Conservation (phyloP, 768 basidiomycete species). For the Tulasnella sp. region DNA sequence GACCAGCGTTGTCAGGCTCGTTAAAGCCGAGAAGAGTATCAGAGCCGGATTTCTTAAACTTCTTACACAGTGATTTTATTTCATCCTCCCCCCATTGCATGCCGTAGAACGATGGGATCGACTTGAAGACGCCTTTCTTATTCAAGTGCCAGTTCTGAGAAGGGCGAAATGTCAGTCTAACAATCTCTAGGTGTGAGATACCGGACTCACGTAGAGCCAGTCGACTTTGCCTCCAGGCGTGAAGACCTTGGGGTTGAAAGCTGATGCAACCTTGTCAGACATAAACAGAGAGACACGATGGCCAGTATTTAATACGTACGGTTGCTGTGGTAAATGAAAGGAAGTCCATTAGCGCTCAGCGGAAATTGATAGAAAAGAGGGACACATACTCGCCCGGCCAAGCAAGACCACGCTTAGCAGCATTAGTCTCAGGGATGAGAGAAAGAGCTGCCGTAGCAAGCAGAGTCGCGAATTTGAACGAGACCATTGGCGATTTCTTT, state of each 20-base stretch:
- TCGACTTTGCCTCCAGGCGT: slow-evolving; percentile 5
- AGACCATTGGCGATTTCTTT: not conserved
- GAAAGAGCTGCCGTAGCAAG: not conserved
- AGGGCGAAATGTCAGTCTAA: not conserved
- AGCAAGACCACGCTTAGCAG: slow-evolving; percentile 22
- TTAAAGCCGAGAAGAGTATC: slow-evolving; percentile 18
- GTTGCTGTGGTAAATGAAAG: slow-evolving; percentile 17
- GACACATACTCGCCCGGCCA: slow-evolving; percentile 25
- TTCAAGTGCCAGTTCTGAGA: slow-evolving; percentile 22
- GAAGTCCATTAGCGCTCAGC: not conserved
- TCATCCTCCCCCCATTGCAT: slow-evolving; percentile 21
- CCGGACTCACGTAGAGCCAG: not conserved
- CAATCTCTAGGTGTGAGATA: too few relatives aligned
- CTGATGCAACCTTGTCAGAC: not conserved
- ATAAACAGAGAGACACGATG: not conserved
- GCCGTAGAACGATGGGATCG: not conserved
- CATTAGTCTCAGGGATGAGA: not conserved
- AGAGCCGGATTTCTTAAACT: not conserved
- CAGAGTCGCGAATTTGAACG: not conserved
- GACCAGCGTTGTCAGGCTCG: slow-evolving; percentile 27
- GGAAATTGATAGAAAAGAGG: too few relatives aligned
- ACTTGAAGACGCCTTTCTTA: not conserved
- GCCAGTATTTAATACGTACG: not conserved
- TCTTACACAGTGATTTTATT: not conserved
- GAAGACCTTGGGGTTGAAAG: slow-evolving; percentile 24